phyloP scores from a whole-genome alignment of 2,329 filamentous ascomycete species.

The Elsinoe batatas region DNA sequence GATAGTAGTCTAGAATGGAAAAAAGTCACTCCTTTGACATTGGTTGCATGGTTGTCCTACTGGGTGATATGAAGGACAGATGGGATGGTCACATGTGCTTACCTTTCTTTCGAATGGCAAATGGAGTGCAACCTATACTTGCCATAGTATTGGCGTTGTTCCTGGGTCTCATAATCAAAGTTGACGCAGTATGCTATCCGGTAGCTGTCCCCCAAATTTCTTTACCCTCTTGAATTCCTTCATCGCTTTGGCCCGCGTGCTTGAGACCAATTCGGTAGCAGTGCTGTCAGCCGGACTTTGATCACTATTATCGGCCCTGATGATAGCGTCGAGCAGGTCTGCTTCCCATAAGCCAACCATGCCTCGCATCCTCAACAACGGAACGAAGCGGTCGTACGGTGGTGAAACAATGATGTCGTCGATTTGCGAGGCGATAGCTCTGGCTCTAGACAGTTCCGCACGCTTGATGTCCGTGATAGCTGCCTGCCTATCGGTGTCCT shows the following conservation, averaged over 20 bases:
- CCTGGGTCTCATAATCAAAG: background rate
- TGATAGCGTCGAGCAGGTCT: conserved; percentile 44
- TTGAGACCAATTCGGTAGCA: background rate
- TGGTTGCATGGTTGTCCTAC: background rate
- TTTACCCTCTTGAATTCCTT: background rate
- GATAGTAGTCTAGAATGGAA: background rate
- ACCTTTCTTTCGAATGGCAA: too few relatives aligned
- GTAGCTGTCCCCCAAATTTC: background rate
- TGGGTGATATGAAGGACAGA: too few relatives aligned
- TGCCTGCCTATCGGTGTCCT: conserved; percentile 14
- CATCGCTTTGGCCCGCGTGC: background rate
- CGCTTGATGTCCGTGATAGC: conserved; percentile 11
- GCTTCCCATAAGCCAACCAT: conserved; percentile 67
- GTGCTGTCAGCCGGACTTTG: background rate
- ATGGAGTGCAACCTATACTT: background rate
- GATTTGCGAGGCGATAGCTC: conserved; percentile 56
- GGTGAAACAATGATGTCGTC: conserved; percentile 59
- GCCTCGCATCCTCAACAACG: conserved; percentile 60
- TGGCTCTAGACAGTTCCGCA: conserved; percentile 47
- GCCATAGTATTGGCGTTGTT: background rate
- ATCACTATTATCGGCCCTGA: background rate
- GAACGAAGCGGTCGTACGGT: conserved; percentile 58
- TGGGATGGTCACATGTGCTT: too few relatives aligned
- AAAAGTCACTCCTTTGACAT: background rate
- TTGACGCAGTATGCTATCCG: background rate